phyloP scores from a whole-genome alignment of 179 eudicot genomes.

The Beta lomatogona region DNA sequence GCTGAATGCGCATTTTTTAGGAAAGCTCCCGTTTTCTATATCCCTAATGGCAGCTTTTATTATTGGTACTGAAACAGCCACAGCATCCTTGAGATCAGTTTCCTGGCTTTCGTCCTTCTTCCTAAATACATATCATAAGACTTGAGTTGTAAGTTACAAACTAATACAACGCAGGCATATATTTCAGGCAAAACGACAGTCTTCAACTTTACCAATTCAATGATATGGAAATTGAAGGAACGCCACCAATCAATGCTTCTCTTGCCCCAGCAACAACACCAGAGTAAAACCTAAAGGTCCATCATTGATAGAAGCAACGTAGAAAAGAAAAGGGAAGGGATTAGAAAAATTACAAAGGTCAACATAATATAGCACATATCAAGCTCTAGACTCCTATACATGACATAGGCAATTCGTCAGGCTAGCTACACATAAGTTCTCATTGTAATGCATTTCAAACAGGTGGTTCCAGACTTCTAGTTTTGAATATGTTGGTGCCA shows the following conservation, averaged over 20 bases:
- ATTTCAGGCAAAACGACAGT: background rate
- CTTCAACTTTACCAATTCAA: constrained; percentile 59
- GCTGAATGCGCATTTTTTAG: constrained; percentile 55
- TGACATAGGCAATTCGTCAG: background rate
- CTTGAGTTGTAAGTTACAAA: background rate
- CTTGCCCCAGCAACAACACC: constrained; percentile 85
- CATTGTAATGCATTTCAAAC: background rate
- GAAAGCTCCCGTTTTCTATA: constrained; percentile 63
- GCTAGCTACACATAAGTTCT: background rate
- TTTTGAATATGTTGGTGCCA: too few species aligned
- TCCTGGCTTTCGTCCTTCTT: constrained; percentile 78
- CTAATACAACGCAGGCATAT: background rate
- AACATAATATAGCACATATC: background rate
- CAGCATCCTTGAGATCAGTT: constrained; percentile 81
- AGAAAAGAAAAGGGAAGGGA: background rate
- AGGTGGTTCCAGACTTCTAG: background rate
- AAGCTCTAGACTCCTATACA: background rate
- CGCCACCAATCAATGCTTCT: constrained; percentile 74
- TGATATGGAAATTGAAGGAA: constrained; percentile 75
- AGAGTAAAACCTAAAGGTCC: constrained; percentile 54
- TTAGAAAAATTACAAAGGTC: background rate
- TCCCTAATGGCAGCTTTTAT: constrained; percentile 65
- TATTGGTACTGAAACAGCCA: constrained; percentile 63
- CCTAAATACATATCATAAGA: constrained; percentile 43
- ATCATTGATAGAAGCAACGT: background rate